Base-by-base conservation (phyloP, 169 alveolate genomes). In the Cryptosporidium sp. region DNA sequence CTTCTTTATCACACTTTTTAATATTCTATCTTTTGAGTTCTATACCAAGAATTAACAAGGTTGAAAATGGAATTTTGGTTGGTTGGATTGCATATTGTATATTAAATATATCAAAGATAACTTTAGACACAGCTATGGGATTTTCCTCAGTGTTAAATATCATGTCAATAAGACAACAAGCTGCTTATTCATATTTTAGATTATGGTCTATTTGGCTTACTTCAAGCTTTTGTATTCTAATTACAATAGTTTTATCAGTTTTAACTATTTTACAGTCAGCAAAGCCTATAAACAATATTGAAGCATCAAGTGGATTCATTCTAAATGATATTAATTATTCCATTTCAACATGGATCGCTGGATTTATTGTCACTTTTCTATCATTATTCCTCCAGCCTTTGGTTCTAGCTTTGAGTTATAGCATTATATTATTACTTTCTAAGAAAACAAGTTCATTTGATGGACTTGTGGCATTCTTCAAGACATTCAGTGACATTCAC, bases 341-440 rank as follows among this genome's bases (percentile, higher is more conserved):
- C n/a, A 80, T 80, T 48, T 60, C 80, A 26, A 80, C 89, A 14
- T 80, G 89, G 89, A 80, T 80, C 14, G 89, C 89, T 14, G 75
- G 73, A 23, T 80, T 80, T 26, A 44, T 67, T 4, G 61, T 80
- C 31, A 62, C 89, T 23, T 60, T 60, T 26, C 42, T 80, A 0
- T 80, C 89, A 9, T 26, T 80, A 23, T 44, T 80, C 39, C 52
- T 80, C 45, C 89, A 80, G 56, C 89, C 89, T 21, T 14, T 80
- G 16, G 18, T 42, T 39, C 52, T 80, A 18, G 61, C 89, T 4
- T 31, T 80, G 35, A 45, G 31, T 37, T 65, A 80, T 39, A 2
- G 80, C 14, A 61, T 48, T 14, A 26, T 80, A 29, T 21, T 80
- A 29, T 16, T 16, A 2, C 39, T 44, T 26, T 80, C 89, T 3